These are phyloP conservation scores for Euphorbia tirucalli DNA, from an alignment of 345 rosid genomes.

Conservation along the genomic window DNA sequence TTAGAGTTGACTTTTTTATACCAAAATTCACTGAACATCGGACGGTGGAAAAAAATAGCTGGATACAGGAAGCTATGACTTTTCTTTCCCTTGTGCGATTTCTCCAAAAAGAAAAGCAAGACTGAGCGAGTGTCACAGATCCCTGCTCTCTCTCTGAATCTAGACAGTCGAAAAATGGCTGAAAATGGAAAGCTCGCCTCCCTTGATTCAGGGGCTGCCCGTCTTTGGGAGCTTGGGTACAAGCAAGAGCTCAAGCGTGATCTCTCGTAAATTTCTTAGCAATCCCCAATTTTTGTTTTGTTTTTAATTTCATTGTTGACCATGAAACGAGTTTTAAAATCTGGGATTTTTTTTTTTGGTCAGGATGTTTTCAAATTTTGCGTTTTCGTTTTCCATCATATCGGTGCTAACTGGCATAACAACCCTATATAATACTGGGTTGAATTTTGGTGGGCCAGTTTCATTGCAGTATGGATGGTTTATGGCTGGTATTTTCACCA, in stretches of 20 bases:
- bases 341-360: conserved; percentile 6
- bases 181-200: conserved; percentile 20
- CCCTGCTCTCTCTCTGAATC: conserved; percentile 13
- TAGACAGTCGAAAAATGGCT: conserved; percentile 23
- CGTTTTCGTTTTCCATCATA: conserved; percentile 88
- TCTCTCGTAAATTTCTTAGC: conserved; percentile 59
- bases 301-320: not conserved
- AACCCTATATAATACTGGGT: conserved; percentile 78
- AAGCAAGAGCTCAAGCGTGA: conserved; percentile 97
- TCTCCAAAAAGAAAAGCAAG: not conserved
- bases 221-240: conserved; percentile 89
- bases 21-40: too few species aligned
- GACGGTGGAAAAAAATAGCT: too few species aligned
- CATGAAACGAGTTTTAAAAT: conserved; percentile 7
- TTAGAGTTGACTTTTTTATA: not conserved
- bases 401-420: conserved; percentile 92
- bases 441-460: conserved; percentile 76
- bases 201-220: conserved; percentile 63
- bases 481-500: conserved; percentile 70
- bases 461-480: conserved; percentile 90
- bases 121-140: not conserved
- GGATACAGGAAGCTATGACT: too few species aligned
- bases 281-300: not conserved
- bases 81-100: not conserved
- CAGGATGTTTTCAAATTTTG: conserved; percentile 92